Evolutionary conservation across 805 yeast genomes (phyloP).

Genomic region (Ogataea trehaloabstinens): DNA sequence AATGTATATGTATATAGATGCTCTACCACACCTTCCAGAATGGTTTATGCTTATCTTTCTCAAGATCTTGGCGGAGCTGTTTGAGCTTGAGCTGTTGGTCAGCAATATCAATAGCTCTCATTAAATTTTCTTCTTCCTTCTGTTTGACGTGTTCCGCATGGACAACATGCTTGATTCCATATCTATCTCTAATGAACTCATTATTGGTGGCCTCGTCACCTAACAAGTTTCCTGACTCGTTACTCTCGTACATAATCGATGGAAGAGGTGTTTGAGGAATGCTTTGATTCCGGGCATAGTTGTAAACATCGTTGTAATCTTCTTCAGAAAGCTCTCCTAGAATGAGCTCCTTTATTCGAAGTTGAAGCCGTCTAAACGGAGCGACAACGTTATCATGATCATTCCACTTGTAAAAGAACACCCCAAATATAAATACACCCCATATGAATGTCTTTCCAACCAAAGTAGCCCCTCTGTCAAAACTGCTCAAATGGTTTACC

Average conservation of each 20-base stretch:
- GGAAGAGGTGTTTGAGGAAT: slow-evolving; percentile 38
- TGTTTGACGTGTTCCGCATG: slow-evolving; percentile 73
- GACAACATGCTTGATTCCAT: slow-evolving; percentile 58
- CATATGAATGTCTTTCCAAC: slow-evolving; percentile 51
- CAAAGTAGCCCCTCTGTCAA: slow-evolving; percentile 59
- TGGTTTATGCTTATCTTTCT: slow-evolving; percentile 10
- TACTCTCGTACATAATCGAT: slow-evolving; percentile 37
- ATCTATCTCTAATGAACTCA: slow-evolving; percentile 61
- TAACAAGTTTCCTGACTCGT: slow-evolving; percentile 30
- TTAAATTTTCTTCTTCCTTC: slow-evolving; percentile 57
- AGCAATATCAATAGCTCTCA: slow-evolving; percentile 46
- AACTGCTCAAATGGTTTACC: slow-evolving; percentile 49
- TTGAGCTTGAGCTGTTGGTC: slow-evolving; percentile 29
- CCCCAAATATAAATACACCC: slow-evolving; percentile 52
- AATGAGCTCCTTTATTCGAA: slow-evolving; percentile 51
- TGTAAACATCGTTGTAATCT: slow-evolving; percentile 61
- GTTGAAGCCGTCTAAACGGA: slow-evolving; percentile 60
- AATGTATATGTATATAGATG: neutral
- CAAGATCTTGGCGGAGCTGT: slow-evolving; percentile 12
- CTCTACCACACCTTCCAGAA: slow-evolving; percentile 31
- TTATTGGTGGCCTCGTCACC: slow-evolving; percentile 34
- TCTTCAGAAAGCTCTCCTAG: slow-evolving; percentile 53
- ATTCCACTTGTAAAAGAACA: slow-evolving; percentile 81
- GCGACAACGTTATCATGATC: slow-evolving; percentile 76
- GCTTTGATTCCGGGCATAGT: slow-evolving; percentile 38